These are phyloP conservation scores for Sequoiadendron giganteum DNA, from an alignment of 75 land plant species.

Conservation along the genomic window DNA sequence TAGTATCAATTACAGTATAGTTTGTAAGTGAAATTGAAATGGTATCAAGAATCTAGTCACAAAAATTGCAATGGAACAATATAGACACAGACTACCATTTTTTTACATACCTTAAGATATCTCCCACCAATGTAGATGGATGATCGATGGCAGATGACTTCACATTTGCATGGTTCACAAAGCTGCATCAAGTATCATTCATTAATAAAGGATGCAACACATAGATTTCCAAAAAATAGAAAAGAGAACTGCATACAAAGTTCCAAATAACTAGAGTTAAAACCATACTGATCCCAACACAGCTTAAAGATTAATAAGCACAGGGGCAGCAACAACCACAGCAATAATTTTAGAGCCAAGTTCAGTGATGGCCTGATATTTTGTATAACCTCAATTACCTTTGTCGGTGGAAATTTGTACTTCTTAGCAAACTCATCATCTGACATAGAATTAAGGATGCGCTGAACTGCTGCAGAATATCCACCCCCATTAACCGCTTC, in stretches of 20 bases:
- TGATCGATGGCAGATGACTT: conserved; percentile 39
- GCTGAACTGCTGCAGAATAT: conserved; percentile 33
- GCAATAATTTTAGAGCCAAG: background rate
- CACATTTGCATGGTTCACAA: conserved; percentile 45
- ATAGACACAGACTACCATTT: background rate
- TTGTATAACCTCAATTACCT: conserved; percentile 27
- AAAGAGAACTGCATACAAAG: background rate
- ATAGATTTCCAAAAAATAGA: background rate
- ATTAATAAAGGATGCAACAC: background rate
- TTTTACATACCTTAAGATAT: conserved; percentile 78
- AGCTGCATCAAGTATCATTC: conserved; percentile 29
- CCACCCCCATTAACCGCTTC: conserved; percentile 17
- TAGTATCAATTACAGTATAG: background rate
- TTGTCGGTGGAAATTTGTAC: conserved; percentile 39
- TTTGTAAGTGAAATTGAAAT: background rate
- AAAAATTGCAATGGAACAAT: background rate
- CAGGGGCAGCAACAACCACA: background rate
- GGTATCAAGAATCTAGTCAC: background rate
- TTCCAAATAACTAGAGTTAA: conserved; percentile 3
- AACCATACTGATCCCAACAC: background rate
- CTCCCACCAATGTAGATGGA: conserved; percentile 83
- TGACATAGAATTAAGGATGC: conserved; percentile 27
- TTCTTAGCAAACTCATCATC: conserved; percentile 25
- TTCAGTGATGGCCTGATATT: background rate
- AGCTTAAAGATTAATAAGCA: background rate